Evolutionary conservation across 257 asterid genomes (phyloP).

Genomic region (Nicotiana undulata): DNA sequence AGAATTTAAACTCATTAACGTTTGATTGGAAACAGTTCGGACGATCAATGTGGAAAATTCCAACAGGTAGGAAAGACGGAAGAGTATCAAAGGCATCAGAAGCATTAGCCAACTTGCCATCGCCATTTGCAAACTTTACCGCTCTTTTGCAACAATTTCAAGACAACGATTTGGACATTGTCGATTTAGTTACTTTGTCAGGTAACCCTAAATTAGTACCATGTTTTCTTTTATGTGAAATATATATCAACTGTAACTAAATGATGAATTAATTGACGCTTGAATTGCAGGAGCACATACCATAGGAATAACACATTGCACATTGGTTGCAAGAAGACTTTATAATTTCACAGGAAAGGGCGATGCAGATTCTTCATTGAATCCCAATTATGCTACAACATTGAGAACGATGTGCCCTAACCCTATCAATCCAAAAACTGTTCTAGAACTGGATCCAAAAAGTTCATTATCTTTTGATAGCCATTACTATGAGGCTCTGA

Average conservation of each 20-base stretch:
- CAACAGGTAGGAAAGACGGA: constrained; percentile 47
- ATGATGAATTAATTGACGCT: not conserved
- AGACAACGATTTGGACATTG: constrained; percentile 19
- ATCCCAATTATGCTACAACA: constrained; percentile 18
- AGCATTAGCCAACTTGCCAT: constrained; percentile 34
- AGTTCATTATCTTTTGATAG: constrained; percentile 24
- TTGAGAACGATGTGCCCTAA: constrained; percentile 18
- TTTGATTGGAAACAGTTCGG: constrained; percentile 16
- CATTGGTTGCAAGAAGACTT: constrained; percentile 36
- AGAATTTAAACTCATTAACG: too few species aligned
- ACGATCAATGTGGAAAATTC: constrained; percentile 34
- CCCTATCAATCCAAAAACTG: constrained; percentile 22
- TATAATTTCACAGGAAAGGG: constrained; percentile 40
- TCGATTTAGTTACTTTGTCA: constrained; percentile 46
- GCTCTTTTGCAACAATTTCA: constrained; percentile 23
- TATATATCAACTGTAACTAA: too few species aligned
- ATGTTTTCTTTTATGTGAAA: too few species aligned
- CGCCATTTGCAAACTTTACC: constrained; percentile 32
- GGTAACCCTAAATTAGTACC: too few species aligned
- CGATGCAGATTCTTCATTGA: constrained; percentile 37
- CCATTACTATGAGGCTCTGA: constrained; percentile 12
- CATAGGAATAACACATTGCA: constrained; percentile 41
- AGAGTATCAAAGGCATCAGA: constrained; percentile 25
- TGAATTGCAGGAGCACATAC: constrained; percentile 37
- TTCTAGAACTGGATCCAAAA: constrained; percentile 24